A percentile compares a stretch with the other conserved stretches of the same genome.
Conservation (phyloP, 2,329 filamentous ascomycete genomes). For the Epichloe glyceriae region DNA sequence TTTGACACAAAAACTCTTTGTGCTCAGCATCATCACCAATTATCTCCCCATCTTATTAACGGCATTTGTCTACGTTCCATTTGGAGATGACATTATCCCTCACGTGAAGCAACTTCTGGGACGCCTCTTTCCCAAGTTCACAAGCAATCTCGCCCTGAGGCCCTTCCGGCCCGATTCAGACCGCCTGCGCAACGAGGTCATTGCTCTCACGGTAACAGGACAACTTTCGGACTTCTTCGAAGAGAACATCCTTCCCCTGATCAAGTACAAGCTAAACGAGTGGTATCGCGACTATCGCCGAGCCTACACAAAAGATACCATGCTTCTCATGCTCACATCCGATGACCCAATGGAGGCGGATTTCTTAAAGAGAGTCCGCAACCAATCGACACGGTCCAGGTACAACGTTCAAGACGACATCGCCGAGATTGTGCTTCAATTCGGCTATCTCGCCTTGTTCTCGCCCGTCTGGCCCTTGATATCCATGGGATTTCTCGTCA, state of each 20-base stretch:
- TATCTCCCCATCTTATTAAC: slow-evolving; percentile 66
- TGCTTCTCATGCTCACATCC: slow-evolving; percentile 32
- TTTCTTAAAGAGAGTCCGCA: slow-evolving; percentile 51
- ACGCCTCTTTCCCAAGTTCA: slow-evolving; percentile 31
- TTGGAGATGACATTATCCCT: slow-evolving; percentile 54
- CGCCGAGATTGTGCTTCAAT: slow-evolving; percentile 60
- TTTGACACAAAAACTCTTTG: slow-evolving; percentile 60
- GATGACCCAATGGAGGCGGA: slow-evolving; percentile 50
- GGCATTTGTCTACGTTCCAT: slow-evolving; percentile 68
- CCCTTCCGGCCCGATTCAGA: slow-evolving; percentile 53
- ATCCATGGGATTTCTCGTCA: slow-evolving; percentile 57
- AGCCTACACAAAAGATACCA: slow-evolving; percentile 23
- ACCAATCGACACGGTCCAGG: slow-evolving; percentile 51
- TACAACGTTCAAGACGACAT: slow-evolving; percentile 66
- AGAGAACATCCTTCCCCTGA: slow-evolving; percentile 56
- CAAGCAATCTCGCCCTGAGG: slow-evolving; percentile 35
- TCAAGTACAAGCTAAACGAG: slow-evolving; percentile 45
- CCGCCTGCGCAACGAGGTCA: slow-evolving; percentile 57
- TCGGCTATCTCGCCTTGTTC: slow-evolving; percentile 62
- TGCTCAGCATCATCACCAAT: slow-evolving; percentile 69
- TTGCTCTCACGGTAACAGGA: slow-evolving; percentile 61
- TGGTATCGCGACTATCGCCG: slow-evolving; percentile 30
- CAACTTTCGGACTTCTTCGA: slow-evolving; percentile 60
- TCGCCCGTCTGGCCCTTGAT: slow-evolving; percentile 66
- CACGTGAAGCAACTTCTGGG: slow-evolving; percentile 48